phyloP scores from a whole-genome alignment of 257 asterid species.

The Handroanthus guayacan region DNA sequence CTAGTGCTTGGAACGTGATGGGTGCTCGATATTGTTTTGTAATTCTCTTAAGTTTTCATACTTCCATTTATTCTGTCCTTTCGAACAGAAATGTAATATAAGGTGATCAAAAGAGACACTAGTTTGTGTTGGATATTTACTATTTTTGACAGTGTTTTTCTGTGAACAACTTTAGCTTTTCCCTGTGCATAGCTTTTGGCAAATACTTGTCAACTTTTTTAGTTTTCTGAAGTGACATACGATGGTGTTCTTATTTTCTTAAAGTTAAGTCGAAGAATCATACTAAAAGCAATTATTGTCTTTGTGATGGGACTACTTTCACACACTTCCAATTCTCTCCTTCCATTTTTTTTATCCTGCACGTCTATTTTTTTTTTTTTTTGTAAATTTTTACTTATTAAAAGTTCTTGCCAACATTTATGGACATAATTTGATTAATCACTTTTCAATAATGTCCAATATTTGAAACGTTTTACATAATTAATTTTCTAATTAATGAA shows the following conservation, averaged over 20 bases:
- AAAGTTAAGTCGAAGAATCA: no score
- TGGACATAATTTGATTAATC: neutral
- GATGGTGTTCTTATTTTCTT: no score
- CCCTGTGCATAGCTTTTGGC: no score
- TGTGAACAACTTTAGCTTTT: slow-evolving; percentile 22
- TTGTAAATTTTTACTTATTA: no score
- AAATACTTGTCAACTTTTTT: no score
- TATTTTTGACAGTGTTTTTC: neutral
- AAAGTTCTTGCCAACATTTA: no score
- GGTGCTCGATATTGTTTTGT: neutral
- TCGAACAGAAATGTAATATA: neutral
- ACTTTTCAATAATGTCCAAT: neutral
- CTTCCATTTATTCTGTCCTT: neutral
- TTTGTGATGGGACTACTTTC: no score
- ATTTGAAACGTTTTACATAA: neutral
- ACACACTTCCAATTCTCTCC: no score
- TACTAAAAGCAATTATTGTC: no score
- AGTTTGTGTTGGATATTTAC: neutral
- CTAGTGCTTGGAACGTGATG: neutral
- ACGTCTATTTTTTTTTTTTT: no score
- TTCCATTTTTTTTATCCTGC: no score
- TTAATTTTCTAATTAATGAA: neutral
- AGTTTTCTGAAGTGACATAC: no score
- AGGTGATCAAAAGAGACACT: neutral
- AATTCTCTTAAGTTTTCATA: neutral